Conservation (phyloP, 2,329 filamentous ascomycete genomes). For the Fusarium newnesense region DNA sequence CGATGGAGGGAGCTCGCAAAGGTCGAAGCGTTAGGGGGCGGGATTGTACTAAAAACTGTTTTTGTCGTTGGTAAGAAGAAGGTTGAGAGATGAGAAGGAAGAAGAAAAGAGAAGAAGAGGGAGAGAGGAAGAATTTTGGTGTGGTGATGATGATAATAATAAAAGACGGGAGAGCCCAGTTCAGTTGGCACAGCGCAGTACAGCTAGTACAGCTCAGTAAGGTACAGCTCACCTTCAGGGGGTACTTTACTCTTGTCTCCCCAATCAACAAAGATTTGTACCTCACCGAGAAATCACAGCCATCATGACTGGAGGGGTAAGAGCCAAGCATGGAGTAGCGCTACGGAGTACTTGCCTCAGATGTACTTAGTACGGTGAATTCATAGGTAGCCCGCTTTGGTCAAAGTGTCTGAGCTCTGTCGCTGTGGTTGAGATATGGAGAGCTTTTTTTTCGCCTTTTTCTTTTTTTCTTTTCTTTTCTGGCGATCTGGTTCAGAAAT, state of each 20-base stretch:
- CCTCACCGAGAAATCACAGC: constrained; percentile 34
- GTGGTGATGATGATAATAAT: constrained; percentile 38
- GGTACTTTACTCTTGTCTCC: constrained; percentile 29
- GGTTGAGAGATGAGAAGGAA: constrained; percentile 28
- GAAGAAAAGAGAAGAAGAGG: constrained; percentile 21
- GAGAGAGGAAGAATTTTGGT: constrained; percentile 25
- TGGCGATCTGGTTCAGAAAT: constrained; percentile 38
- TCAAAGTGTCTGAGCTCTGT: constrained; percentile 8
- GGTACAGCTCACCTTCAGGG: background rate
- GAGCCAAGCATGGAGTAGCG: constrained; percentile 32
- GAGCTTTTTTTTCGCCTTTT: constrained; percentile 2
- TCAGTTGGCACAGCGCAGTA: background rate
- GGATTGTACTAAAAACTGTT: constrained; percentile 20
- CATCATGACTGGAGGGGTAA: constrained; percentile 27
- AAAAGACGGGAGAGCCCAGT: constrained; percentile 26
- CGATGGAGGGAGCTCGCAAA: constrained; percentile 32
- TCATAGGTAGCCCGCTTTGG: constrained; percentile 28
- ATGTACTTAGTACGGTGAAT: constrained; percentile 35
- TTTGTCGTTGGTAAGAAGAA: constrained; percentile 13
- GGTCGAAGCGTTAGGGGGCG: constrained; percentile 19
- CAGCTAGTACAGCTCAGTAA: background rate
- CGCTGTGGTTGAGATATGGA: constrained; percentile 19
- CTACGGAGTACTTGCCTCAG: constrained; percentile 36
- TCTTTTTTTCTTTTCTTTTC: constrained; percentile 18
- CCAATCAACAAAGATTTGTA: constrained; percentile 31